A percentile compares a stretch with the other conserved stretches of the same genome.
Conservation (phyloP, 2,329 filamentous ascomycete genomes). For the Aspergillus neotritici region DNA sequence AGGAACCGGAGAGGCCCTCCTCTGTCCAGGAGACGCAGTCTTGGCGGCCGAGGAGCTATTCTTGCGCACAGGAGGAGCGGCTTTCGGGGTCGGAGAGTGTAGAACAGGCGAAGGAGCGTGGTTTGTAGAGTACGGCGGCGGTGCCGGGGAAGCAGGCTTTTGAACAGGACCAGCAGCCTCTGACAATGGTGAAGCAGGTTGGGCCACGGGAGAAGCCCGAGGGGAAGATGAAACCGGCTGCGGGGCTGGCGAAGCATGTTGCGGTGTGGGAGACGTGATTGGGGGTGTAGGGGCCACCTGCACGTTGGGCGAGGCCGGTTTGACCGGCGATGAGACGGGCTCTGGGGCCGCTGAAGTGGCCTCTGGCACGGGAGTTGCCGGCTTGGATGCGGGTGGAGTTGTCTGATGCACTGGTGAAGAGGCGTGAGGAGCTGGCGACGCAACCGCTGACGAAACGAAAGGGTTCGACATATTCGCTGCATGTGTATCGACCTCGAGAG, state of each 20-base stretch:
- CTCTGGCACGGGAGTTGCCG: slow-evolving; percentile 12
- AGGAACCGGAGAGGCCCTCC: slow-evolving; percentile 16
- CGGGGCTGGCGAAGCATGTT: slow-evolving; percentile 6
- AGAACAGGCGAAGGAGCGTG: not conserved
- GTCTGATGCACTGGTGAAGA: slow-evolving; percentile 8
- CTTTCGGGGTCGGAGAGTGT: not conserved
- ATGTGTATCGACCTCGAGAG: slow-evolving; percentile 10
- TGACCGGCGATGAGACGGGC: slow-evolving; percentile 10
- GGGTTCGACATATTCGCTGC: slow-evolving; percentile 9
- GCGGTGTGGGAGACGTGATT: slow-evolving; percentile 7
- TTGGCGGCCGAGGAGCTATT: slow-evolving; percentile 13
- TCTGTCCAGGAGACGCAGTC: slow-evolving; percentile 11
- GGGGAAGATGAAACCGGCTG: not conserved
- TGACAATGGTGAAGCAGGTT: slow-evolving; percentile 7
- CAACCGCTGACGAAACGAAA: slow-evolving; percentile 6
- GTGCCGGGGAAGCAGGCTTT: slow-evolving; percentile 10
- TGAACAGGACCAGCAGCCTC: slow-evolving; percentile 8
- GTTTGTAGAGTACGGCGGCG: slow-evolving; percentile 3
- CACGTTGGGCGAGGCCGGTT: slow-evolving; percentile 10
- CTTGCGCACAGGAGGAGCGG: slow-evolving; percentile 12
- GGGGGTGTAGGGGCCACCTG: slow-evolving; percentile 8
- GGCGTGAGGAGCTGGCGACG: slow-evolving; percentile 6
- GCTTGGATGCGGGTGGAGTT: slow-evolving; percentile 12
- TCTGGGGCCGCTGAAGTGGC: slow-evolving; percentile 7
- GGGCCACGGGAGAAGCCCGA: slow-evolving; percentile 7